phyloP scores from a whole-genome alignment of 352 stramenopile species.

The Phytophthora capsici region DNA sequence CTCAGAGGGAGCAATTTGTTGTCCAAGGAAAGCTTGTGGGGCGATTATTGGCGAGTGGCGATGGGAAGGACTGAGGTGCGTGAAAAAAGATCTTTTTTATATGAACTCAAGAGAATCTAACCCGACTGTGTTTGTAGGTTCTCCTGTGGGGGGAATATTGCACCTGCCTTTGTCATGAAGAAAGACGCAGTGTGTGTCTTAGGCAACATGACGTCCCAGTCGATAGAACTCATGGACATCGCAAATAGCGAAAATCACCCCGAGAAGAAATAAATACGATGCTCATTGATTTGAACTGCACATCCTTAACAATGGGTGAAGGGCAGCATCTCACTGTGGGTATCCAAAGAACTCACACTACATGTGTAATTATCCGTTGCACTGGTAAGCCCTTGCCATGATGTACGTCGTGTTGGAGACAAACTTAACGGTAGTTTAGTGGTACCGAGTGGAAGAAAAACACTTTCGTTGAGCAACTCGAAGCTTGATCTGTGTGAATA shows the following conservation, averaged over 20 bases:
- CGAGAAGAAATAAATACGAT: constrained; percentile 7
- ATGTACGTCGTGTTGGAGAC: neutral
- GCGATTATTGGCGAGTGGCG: constrained; percentile 54
- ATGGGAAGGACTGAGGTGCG: constrained; percentile 58
- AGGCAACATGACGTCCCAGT: constrained; percentile 47
- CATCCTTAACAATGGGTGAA: constrained; percentile 12
- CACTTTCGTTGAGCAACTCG: constrained; percentile 39
- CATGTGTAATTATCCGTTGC: constrained; percentile 3
- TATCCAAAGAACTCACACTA: constrained; percentile 12
- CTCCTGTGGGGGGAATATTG: constrained; percentile 46
- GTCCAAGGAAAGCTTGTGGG: constrained; percentile 47
- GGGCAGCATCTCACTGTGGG: constrained; percentile 51
- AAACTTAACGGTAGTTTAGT: constrained; percentile 4
- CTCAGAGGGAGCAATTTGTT: constrained; percentile 43
- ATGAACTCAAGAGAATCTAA: neutral
- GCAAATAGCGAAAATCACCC: constrained; percentile 11
- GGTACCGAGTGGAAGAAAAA: constrained; percentile 46
- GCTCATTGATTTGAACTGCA: neutral
- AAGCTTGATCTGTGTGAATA: constrained; percentile 3
- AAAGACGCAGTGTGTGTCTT: constrained; percentile 55
- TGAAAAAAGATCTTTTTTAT: neutral
- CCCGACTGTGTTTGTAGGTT: constrained; percentile 35
- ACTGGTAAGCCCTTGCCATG: neutral
- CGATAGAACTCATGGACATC: constrained; percentile 25
- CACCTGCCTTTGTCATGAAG: constrained; percentile 59